Percentiles rank a stretch among this genome's conserved stretches.
Evolutionary conservation across 768 basidiomycete species (phyloP).

Genomic region (Tylopilus balloui): DNA sequence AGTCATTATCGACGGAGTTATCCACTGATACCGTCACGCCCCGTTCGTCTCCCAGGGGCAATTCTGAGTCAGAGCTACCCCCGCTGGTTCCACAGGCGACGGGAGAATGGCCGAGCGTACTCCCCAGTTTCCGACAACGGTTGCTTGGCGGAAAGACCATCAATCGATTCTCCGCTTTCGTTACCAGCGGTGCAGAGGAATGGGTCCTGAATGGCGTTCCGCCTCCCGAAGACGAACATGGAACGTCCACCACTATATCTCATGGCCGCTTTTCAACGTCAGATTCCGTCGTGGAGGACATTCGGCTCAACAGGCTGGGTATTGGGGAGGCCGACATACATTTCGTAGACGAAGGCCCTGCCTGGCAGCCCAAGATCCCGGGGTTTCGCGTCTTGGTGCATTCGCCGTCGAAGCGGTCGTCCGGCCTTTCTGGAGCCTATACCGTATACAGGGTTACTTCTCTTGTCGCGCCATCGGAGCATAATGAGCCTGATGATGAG

Average conservation of each 20-base stretch:
- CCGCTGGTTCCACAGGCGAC: conserved; percentile 62
- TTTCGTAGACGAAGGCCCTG: conserved; percentile 63
- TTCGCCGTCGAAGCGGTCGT: conserved; percentile 72
- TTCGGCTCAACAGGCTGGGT: conserved; percentile 38
- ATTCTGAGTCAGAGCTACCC: conserved; percentile 25
- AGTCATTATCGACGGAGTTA: conserved; percentile 25
- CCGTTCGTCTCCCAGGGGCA: conserved; percentile 32
- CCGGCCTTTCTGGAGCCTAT: conserved; percentile 63
- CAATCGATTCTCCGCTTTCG: conserved; percentile 84
- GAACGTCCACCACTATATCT: conserved; percentile 17
- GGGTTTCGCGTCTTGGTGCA: conserved; percentile 72
- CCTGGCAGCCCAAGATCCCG: conserved; percentile 72
- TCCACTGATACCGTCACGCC: conserved; percentile 50
- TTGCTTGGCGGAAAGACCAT: conserved; percentile 73
- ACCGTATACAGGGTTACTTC: conserved; percentile 77
- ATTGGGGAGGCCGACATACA: conserved; percentile 62
- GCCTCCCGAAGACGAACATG: conserved; percentile 28
- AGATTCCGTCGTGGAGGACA: conserved; percentile 40
- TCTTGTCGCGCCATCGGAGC: conserved; percentile 18
- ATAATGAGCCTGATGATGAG: conserved; percentile 18
- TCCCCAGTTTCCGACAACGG: conserved; percentile 67
- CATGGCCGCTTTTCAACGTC: conserved; percentile 28
- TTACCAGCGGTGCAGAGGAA: conserved; percentile 81
- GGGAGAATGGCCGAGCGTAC: conserved; percentile 56
- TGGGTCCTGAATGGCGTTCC: conserved; percentile 68